A percentile compares a stretch with the other conserved stretches of the same genome.
These are phyloP conservation scores for Neospora caninum DNA, from an alignment of 169 alveolate species.

Conservation along the genomic window DNA sequence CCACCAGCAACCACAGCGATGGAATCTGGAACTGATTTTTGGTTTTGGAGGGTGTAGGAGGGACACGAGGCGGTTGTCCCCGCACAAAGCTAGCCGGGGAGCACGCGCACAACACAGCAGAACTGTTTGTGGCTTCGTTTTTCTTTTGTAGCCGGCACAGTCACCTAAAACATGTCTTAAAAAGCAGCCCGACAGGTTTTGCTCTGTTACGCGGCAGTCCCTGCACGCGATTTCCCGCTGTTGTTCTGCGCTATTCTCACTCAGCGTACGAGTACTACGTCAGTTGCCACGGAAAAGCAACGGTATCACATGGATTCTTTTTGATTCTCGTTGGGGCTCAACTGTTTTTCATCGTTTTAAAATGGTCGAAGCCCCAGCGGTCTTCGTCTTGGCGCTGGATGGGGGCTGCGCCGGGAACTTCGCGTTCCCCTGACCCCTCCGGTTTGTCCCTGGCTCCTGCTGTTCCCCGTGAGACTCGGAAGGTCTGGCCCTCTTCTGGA, in stretches of 20 bases:
- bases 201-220: too few species aligned
- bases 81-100: too few species aligned
- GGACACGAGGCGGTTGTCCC: too few species aligned
- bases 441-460: neutral
- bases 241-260: neutral
- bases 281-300: constrained; percentile 23
- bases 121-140: too few species aligned
- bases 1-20: too few species aligned
- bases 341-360: neutral
- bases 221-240: neutral
- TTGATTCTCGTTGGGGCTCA: neutral
- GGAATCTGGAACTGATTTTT: too few species aligned
- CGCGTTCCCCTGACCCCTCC: neutral
- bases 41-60: too few species aligned
- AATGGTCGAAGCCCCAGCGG: neutral
- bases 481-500: neutral
- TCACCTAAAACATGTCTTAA: too few species aligned
- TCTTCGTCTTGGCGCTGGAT: neutral
- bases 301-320: constrained; percentile 15
- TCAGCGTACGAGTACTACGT: constrained; percentile 35
- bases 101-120: too few species aligned
- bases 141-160: too few species aligned
- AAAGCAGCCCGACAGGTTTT: too few species aligned
- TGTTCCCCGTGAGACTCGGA: neutral
- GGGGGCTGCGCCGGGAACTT: neutral